phyloP scores from a whole-genome alignment of 2,329 filamentous ascomycete genomes.

The Apiospora koreana region DNA sequence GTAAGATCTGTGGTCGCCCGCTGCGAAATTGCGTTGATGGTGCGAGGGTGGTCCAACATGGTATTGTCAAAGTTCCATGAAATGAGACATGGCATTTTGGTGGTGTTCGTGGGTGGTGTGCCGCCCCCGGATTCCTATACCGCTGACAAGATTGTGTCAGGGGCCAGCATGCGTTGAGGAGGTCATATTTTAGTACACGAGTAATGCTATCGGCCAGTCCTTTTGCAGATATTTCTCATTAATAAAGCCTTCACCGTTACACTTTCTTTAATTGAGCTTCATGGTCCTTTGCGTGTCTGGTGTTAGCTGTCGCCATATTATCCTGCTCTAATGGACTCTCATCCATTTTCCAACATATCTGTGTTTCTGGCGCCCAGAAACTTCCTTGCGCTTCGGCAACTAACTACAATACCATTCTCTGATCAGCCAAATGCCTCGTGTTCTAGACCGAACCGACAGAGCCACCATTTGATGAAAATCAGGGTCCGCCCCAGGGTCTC shows the following conservation, averaged over 20 bases:
- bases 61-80: not conserved
- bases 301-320: not conserved
- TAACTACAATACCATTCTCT: too few species aligned
- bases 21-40: not conserved
- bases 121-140: not conserved
- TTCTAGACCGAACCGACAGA: not conserved
- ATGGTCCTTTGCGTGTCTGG: not conserved
- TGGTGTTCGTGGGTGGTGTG: not conserved
- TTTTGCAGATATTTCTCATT: not conserved
- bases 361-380: not conserved
- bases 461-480: not conserved
- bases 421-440: not conserved
- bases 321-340: not conserved
- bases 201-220: not conserved
- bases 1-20: not conserved
- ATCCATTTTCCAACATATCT: too few species aligned
- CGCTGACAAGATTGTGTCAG: not conserved
- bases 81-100: not conserved
- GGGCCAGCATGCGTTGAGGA: not conserved
- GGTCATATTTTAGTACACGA: not conserved
- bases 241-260: not conserved
- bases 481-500: slow-evolving; percentile 1
- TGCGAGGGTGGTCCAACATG: not conserved
- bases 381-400: not conserved
- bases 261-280: not conserved